Conservation (phyloP, 441 rosid genomes). For the Sinapis alba region DNA sequence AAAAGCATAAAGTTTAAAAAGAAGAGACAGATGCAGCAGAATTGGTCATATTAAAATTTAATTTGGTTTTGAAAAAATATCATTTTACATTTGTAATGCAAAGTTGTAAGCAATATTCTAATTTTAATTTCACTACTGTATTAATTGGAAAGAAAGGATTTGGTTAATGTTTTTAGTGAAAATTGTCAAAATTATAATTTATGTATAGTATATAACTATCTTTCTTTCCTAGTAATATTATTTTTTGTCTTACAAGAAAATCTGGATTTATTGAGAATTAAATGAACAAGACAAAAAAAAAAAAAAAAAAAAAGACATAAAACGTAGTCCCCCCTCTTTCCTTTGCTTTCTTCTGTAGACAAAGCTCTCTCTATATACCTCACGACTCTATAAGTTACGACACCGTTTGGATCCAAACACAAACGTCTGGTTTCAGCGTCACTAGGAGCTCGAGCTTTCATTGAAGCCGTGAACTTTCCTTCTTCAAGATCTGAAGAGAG, state of each 20-base stretch:
- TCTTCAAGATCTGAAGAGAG: conserved; percentile 1
- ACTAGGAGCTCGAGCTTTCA: not conserved
- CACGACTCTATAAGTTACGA: conserved; percentile 10
- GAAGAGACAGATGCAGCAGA: conserved; percentile 31
- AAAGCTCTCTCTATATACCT: conserved; percentile 18
- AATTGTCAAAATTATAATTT: too few relatives aligned
- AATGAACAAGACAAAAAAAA: conserved; percentile 29
- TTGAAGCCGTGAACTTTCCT: conserved; percentile 1
- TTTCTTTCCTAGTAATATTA: not conserved
- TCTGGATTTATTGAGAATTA: conserved; percentile 18
- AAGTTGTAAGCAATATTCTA: too few relatives aligned
- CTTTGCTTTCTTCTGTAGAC: conserved; percentile 33
- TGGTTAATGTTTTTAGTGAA: too few relatives aligned
- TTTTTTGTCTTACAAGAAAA: not conserved
- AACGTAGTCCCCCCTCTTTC: conserved; percentile 25
- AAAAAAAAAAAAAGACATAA: conserved; percentile 28
- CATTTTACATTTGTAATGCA: too few relatives aligned
- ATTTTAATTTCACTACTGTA: too few relatives aligned
- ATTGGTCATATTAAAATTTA: conserved; percentile 4
- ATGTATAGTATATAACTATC: too few relatives aligned
- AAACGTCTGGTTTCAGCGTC: conserved; percentile 10
- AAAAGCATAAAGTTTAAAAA: conserved; percentile 31
- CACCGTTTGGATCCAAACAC: conserved; percentile 22
- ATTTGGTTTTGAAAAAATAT: too few relatives aligned
- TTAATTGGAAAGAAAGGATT: too few relatives aligned